These are phyloP conservation scores for Yamadazyma ubonensis DNA, from an alignment of 805 yeast genomes.

Conservation along the genomic window DNA sequence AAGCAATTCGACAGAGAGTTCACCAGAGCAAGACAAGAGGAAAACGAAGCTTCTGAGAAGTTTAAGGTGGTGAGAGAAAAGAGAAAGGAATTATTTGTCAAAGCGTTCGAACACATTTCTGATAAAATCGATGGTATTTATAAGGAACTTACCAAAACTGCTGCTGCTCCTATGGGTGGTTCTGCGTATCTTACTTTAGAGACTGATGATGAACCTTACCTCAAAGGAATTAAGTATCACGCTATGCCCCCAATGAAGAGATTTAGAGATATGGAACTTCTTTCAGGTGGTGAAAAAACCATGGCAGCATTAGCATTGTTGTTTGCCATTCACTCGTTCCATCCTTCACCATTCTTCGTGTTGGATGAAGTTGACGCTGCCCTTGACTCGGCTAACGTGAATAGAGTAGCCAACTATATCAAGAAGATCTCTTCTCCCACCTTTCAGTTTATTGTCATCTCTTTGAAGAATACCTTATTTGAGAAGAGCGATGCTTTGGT, in stretches of 20 bases:
- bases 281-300: slow-evolving; percentile 96
- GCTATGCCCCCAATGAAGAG: slow-evolving; percentile 97
- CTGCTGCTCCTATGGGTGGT: slow-evolving; percentile 79
- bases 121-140: slow-evolving; percentile 71
- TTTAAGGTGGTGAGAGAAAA: slow-evolving; percentile 59
- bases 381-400: slow-evolving; percentile 84
- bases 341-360: slow-evolving; percentile 94
- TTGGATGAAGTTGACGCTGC: slow-evolving; percentile 99
- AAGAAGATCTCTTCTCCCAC: slow-evolving; percentile 69
- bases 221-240: slow-evolving; percentile 80
- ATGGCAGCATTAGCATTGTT: slow-evolving; percentile 92
- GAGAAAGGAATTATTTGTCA: slow-evolving; percentile 63
- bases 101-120: slow-evolving; percentile 76
- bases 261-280: slow-evolving; percentile 85
- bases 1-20: slow-evolving; percentile 65
- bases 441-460: slow-evolving; percentile 89
- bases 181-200: slow-evolving; percentile 87
- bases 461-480: slow-evolving; percentile 81
- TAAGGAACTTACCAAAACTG: slow-evolving; percentile 77
- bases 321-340: slow-evolving; percentile 86
- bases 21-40: slow-evolving; percentile 57
- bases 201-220: slow-evolving; percentile 86
- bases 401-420: slow-evolving; percentile 83
- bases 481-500: slow-evolving; percentile 88
- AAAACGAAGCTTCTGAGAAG: slow-evolving; percentile 50